Conservation (phyloP, 2,329 filamentous ascomycete genomes). For the Beauveria australis region DNA sequence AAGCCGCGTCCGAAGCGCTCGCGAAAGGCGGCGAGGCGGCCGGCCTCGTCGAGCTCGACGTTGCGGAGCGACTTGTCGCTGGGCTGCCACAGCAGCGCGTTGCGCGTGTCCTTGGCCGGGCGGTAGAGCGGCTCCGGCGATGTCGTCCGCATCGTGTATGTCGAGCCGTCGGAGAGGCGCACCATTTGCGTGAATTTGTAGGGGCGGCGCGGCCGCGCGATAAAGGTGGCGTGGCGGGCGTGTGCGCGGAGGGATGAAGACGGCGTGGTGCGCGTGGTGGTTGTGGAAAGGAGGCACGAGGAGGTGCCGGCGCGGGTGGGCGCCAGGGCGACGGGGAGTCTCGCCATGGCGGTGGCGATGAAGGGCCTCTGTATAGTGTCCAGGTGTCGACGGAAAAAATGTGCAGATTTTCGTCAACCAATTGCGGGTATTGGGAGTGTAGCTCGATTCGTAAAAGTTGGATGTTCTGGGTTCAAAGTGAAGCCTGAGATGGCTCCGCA, state of each 20-base stretch:
- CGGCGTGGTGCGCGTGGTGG: slow-evolving; percentile 14
- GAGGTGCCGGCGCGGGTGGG: slow-evolving; percentile 20
- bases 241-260: slow-evolving; percentile 37
- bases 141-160: slow-evolving; percentile 72
- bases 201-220: slow-evolving; percentile 80
- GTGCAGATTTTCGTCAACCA: neutral
- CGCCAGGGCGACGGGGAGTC: slow-evolving; percentile 21
- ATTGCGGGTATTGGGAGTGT: neutral
- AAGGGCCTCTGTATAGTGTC: neutral
- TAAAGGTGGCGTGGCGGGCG: slow-evolving; percentile 73
- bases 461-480: neutral
- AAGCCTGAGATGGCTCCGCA: slow-evolving; percentile 10
- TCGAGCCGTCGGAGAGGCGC: slow-evolving; percentile 82
- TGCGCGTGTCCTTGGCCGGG: slow-evolving; percentile 73
- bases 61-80: slow-evolving; percentile 71
- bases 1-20: slow-evolving; percentile 75
- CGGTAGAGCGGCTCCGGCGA: slow-evolving; percentile 56
- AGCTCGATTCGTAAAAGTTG: neutral
- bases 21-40: slow-evolving; percentile 78
- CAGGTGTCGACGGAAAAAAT: neutral
- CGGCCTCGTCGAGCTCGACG: slow-evolving; percentile 91
- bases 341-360: slow-evolving; percentile 20
- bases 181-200: slow-evolving; percentile 98
- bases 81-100: slow-evolving; percentile 88
- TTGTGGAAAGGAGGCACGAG: slow-evolving; percentile 19